Conservation (phyloP, 2,329 filamentous ascomycete genomes). For the Alternaria sp. region DNA sequence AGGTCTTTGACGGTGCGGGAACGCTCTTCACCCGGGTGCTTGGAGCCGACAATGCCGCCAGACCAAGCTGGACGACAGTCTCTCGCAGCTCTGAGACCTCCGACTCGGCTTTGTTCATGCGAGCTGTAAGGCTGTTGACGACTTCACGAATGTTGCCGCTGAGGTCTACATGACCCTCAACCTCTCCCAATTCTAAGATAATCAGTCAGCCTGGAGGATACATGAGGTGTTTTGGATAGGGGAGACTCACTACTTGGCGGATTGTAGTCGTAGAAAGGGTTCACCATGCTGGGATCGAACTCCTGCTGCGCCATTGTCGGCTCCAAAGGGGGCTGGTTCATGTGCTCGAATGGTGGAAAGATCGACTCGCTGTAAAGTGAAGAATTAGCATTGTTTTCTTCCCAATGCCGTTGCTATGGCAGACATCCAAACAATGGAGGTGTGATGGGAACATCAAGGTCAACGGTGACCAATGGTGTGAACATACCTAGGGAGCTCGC, state of each 20-base stretch:
- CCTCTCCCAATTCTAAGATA: not conserved
- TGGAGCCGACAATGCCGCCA: not conserved
- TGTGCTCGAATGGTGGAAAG: not conserved
- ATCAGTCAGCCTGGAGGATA: not conserved
- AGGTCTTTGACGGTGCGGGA: not conserved
- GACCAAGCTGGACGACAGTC: not conserved
- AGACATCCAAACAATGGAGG: constrained; percentile 17
- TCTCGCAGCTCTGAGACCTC: constrained; percentile 65
- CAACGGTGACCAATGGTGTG: not conserved
- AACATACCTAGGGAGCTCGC: not conserved
- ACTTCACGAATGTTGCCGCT: not conserved
- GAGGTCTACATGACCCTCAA: constrained; percentile 1
- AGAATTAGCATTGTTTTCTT: not conserved
- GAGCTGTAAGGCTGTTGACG: constrained; percentile 72
- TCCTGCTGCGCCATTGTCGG: not conserved
- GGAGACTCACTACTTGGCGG: not conserved
- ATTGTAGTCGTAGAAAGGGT: not conserved
- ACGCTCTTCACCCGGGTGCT: not conserved
- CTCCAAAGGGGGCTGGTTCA: not conserved
- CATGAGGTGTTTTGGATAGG: not conserved
- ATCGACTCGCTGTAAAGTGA: not conserved
- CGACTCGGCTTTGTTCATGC: constrained; percentile 88
- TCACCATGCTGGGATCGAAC: not conserved
- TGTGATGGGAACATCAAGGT: constrained; percentile 4
- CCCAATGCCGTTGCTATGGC: constrained; percentile 15